Evolutionary conservation across 148 eudicot genomes (phyloP).

Genomic region (Rhododendron williamsianum): DNA sequence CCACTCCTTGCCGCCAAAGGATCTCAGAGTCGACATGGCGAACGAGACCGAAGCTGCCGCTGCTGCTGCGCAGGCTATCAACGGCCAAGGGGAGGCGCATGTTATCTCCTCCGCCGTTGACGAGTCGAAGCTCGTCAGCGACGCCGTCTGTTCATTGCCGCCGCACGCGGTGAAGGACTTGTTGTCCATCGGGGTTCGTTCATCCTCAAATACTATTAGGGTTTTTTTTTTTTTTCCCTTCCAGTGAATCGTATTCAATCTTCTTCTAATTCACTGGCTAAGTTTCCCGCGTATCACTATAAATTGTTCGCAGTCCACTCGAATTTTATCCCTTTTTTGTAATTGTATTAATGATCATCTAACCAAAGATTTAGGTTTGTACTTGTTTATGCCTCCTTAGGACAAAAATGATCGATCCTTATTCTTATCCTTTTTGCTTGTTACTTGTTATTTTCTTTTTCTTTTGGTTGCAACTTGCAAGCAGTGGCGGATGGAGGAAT

Average conservation of each 20-base stretch:
- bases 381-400: background rate
- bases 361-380: background rate
- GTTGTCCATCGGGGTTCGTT: constrained; percentile 41
- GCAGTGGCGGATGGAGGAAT: background rate
- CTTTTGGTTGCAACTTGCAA: background rate
- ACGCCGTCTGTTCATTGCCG: constrained; percentile 43
- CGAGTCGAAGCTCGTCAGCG: constrained; percentile 36
- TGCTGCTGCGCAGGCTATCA: background rate
- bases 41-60: constrained; percentile 2
- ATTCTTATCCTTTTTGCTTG: background rate
- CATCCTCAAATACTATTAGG: background rate
- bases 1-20: background rate
- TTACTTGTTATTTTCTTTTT: background rate
- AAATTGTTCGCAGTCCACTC: background rate
- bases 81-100: constrained; percentile 12
- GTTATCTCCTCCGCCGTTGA: constrained; percentile 20
- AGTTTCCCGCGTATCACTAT: background rate
- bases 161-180: constrained; percentile 46
- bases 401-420: background rate
- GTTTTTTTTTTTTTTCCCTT: background rate
- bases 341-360: background rate
- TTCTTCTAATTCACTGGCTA: background rate
- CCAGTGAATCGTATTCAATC: background rate
- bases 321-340: background rate
- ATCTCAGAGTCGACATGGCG: constrained; percentile 12